phyloP scores from a whole-genome alignment of 257 asterid species.

The Lithospermum erythrorhizon region DNA sequence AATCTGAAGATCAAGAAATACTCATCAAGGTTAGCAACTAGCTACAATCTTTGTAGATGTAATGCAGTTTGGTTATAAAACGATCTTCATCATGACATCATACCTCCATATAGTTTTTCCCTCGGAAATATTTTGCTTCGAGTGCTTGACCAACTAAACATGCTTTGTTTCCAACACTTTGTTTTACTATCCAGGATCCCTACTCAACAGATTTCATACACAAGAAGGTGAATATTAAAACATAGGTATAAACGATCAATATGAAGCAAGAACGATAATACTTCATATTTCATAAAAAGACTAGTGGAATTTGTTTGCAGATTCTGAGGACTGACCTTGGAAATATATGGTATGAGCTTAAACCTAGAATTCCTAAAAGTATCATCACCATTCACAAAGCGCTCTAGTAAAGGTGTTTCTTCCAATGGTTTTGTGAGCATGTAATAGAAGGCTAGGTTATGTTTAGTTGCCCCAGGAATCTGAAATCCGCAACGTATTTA shows the following conservation, averaged over 20 bases:
- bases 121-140: conserved; percentile 60
- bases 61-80: not conserved
- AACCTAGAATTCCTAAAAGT: conserved; percentile 73
- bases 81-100: conserved; percentile 20
- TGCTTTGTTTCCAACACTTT: conserved; percentile 94
- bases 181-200: conserved; percentile 99
- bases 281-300: not conserved
- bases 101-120: conserved; percentile 90
- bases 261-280: no score
- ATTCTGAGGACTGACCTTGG: conserved; percentile 35
- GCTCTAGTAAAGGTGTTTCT: conserved; percentile 59
- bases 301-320: not conserved
- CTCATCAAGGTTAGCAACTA: not conserved
- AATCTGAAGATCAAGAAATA: conserved; percentile 29
- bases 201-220: conserved; percentile 7
- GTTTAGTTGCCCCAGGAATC: conserved; percentile 20
- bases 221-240: no score
- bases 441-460: conserved; percentile 57
- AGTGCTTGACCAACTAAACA: conserved; percentile 90
- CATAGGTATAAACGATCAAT: not conserved
- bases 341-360: conserved; percentile 79
- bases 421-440: conserved; percentile 53
- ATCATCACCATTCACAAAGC: conserved; percentile 73
- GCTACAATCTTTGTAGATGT: not conserved
- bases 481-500: not conserved